Evolutionary conservation across 805 yeast genomes (phyloP).

Genomic region (Torulaspora quercuum): DNA sequence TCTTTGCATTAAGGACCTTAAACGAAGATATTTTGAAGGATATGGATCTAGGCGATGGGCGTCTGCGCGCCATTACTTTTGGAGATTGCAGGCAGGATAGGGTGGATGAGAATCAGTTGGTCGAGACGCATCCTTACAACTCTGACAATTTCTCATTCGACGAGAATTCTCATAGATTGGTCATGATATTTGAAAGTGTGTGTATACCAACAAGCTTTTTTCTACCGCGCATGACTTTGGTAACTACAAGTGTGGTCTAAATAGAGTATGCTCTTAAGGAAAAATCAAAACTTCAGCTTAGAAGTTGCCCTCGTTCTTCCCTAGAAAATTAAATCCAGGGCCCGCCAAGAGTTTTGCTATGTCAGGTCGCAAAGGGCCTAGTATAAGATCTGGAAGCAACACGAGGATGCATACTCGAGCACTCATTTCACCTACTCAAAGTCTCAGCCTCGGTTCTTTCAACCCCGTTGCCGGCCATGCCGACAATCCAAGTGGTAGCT

Average conservation of each 20-base stretch:
- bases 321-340: too few relatives aligned
- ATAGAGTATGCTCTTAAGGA: background rate
- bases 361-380: too few relatives aligned
- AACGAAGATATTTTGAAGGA: constrained; percentile 3
- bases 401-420: too few relatives aligned
- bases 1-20: constrained; percentile 14
- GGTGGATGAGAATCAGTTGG: too few relatives aligned
- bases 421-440: too few relatives aligned
- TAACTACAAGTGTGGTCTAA: background rate
- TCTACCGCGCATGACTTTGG: constrained; percentile 3
- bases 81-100: background rate
- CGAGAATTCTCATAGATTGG: background rate
- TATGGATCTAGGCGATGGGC: background rate
- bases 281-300: too few relatives aligned
- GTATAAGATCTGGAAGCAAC: too few relatives aligned
- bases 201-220: background rate
- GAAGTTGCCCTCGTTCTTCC: too few relatives aligned
- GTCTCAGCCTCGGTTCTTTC: too few relatives aligned
- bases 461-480: too few relatives aligned
- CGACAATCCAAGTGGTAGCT: too few relatives aligned
- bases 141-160: background rate
- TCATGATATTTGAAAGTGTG: background rate
- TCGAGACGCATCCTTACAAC: background rate
- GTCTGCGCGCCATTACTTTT: constrained; percentile 7
- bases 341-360: too few relatives aligned